Evolutionary conservation across 257 asterid species (phyloP), one percentile per base, ranked within the genome.

Genomic region (Ocimum tenuiflorum): DNA sequence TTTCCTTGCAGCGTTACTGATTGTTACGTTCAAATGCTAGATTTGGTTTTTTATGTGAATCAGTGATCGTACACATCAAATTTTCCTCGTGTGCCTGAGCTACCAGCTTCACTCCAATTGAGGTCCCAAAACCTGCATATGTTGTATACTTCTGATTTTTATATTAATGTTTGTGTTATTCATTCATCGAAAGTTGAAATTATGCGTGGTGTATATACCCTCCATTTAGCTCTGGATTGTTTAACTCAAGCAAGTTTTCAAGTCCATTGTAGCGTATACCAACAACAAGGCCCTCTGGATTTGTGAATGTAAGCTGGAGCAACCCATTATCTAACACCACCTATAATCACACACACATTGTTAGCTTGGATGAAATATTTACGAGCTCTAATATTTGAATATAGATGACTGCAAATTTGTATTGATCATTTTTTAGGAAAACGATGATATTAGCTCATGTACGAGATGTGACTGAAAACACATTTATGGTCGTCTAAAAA

Each of bases 71-170:
- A 23, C 50, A 24, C 56, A 51, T 78, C 89, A 49, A 83, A 83
- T 51, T 69, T 72, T 36, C 86, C 86, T 51, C 86, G 73, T 18
- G 86, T 79, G 50, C 79, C 74, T 22, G 75, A 49, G 67, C 74
- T 77, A 27, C 87, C 85, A 13, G 81, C 72, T 60, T 77, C 82
- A 45, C 90, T 84, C 90, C 90, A 84, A 47, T 84, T 84, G 20
- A 77, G 83, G 81, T 84, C 90, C 87, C 90, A 84, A 54, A 81
- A 84, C 68, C 83, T 84, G 83, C 70, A 41, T 42, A 52, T 13
- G 22, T n/a, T 24, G 20, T 13, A 20, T 49, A 19, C 8, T 24
- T n/a, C 7, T 31, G 35, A 33, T 56, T 7, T 3, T 14, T 31
- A 56, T 9, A 6, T 12, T 53, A 4, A 3, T 24, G 1, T 51